Evolutionary conservation across 2,329 filamentous ascomycete species (phyloP), one percentile per base, ranked within the genome.

Genomic region (Colletotrichum simmondsii): DNA sequence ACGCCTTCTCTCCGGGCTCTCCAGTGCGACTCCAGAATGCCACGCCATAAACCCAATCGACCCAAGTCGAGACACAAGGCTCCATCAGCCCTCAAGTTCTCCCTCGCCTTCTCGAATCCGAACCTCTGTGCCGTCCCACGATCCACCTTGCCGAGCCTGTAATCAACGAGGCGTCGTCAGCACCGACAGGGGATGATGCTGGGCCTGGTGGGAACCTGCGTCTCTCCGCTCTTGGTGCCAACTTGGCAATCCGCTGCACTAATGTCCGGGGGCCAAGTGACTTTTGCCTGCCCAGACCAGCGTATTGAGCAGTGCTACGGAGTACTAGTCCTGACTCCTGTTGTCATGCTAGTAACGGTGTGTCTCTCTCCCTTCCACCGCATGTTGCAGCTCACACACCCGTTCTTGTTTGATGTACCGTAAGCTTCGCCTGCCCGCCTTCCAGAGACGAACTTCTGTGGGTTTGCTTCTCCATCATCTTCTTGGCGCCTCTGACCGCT

Each of bases 141-240:
- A 69, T 64, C 70, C 70, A 72, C 70, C 46, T 69, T 28, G 70
- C 70, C 70, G 60, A 72, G 70, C 65, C 70, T 65, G 70, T 72
- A 72, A 72, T 72, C 60, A 72, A 65, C 66, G 66, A 72, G 66
- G 24, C 70, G 70, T 72, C 70, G 70, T 72, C 70, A 72, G 70
- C 70, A 69, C 53, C 64, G 30, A 53, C 70, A 72, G 46, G 70
- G 70, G 65, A 63, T 0, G 26, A 59, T 12, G 59, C 70, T 72
- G 5, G 65, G 32, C 57, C 56, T 42, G 42, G 65, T 65, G 52
- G 65, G 54, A 69, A 63, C 60, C 70, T 64, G 70, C 70, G 22
- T 72, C 69, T 72, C 69, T 59, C 65, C 65, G 65, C 69, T 42
- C 49, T 30, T 59, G 42, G 70, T 72, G 66, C 69, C 69, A 72